phyloP scores from a whole-genome alignment of 345 rosid species.

The Zanthoxylum bungeanum region DNA sequence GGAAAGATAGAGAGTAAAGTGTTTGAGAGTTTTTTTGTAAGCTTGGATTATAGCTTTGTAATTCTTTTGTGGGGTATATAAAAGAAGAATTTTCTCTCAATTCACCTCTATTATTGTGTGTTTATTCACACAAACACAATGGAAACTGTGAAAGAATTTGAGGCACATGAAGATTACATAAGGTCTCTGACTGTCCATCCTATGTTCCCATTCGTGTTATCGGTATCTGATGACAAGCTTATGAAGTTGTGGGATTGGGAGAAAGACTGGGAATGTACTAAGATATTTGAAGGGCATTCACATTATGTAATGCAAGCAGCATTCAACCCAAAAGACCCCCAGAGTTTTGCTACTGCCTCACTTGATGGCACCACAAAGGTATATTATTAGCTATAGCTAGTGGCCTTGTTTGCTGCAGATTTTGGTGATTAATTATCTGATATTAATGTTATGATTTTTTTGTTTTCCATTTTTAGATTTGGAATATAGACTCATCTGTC shows the following conservation, averaged over 20 bases:
- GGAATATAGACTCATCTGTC: slow-evolving; percentile 84
- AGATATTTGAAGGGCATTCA: slow-evolving; percentile 97
- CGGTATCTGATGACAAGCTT: slow-evolving; percentile 98
- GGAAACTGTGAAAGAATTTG: slow-evolving; percentile 90
- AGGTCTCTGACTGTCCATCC: slow-evolving; percentile 96
- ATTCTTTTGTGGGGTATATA: no score
- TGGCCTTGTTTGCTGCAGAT: not conserved
- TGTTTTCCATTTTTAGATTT: slow-evolving; percentile 47
- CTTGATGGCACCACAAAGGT: slow-evolving; percentile 97
- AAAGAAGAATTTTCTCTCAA: no score
- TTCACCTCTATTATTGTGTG: no score
- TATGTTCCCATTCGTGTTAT: slow-evolving; percentile 81
- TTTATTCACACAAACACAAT: no score
- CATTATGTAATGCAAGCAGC: slow-evolving; percentile 99
- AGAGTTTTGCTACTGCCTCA: slow-evolving; percentile 97
- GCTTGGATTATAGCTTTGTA: no score
- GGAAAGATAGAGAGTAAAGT: no score
- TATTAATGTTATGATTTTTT: not conserved
- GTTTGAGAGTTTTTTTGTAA: no score
- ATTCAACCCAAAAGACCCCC: slow-evolving; percentile 85
- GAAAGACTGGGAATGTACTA: slow-evolving; percentile 91
- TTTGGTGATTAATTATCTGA: slow-evolving; percentile 9
- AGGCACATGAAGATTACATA: slow-evolving; percentile 96
- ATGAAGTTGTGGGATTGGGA: slow-evolving; percentile 99
- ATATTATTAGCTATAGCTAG: slow-evolving; percentile 3